These are phyloP conservation scores for Plantago lanceolata DNA, from an alignment of 305 asterid genomes.

Conservation along the genomic window DNA sequence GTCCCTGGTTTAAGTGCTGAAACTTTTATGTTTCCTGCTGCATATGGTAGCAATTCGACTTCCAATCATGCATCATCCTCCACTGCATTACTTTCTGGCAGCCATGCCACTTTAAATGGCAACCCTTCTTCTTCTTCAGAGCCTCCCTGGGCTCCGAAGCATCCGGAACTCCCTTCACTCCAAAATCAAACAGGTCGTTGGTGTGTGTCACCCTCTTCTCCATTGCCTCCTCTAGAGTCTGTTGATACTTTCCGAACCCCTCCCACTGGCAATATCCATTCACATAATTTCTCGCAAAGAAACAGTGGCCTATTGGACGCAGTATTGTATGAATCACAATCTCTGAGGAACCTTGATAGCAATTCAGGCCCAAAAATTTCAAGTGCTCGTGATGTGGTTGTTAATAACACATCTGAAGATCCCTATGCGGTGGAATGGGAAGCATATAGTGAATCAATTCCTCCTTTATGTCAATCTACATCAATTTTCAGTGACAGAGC, in stretches of 20 bases:
- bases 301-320: slow-evolving; percentile 79
- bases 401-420: slow-evolving; percentile 24
- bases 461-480: slow-evolving; percentile 49
- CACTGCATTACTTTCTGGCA: slow-evolving; percentile 34
- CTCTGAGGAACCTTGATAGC: slow-evolving; percentile 35
- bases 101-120: slow-evolving; percentile 63
- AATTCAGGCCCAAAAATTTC: slow-evolving; percentile 23
- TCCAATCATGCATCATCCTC: slow-evolving; percentile 31
- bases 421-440: slow-evolving; percentile 40
- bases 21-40: slow-evolving; percentile 29
- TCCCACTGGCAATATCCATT: slow-evolving; percentile 37
- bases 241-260: slow-evolving; percentile 59
- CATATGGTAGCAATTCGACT: slow-evolving; percentile 32
- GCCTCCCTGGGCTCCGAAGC: slow-evolving; percentile 58
- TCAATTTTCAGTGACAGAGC: slow-evolving; percentile 38
- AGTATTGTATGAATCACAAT: slow-evolving; percentile 55
- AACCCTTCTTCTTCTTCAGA: slow-evolving; percentile 61
- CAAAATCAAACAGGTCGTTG: slow-evolving; percentile 66
- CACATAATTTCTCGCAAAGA: slow-evolving; percentile 46
- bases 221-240: slow-evolving; percentile 56
- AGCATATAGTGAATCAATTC: slow-evolving; percentile 34
- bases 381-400: slow-evolving; percentile 20
- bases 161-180: slow-evolving; percentile 99
- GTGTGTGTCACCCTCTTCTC: slow-evolving; percentile 56
- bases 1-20: slow-evolving; percentile 29